phyloP scores from a whole-genome alignment of 2,329 filamentous ascomycete genomes.

The Exserohilum turcica region DNA sequence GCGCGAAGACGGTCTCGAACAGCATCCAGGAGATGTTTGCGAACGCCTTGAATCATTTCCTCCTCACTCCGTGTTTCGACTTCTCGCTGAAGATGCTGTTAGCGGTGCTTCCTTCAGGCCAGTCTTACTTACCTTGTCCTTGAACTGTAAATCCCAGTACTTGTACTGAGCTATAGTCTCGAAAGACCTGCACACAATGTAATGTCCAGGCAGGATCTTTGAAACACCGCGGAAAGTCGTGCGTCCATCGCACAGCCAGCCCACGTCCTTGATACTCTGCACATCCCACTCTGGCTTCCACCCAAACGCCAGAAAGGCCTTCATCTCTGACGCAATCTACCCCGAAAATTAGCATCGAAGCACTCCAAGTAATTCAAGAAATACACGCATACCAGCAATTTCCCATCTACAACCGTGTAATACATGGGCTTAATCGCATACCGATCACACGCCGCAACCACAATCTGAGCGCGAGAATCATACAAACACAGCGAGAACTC shows the following conservation, averaged over 20 bases:
- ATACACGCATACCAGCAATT: slow-evolving; percentile 44
- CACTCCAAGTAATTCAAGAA: neutral
- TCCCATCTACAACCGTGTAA: slow-evolving; percentile 52
- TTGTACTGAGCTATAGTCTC: slow-evolving; percentile 47
- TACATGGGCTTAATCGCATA: slow-evolving; percentile 64
- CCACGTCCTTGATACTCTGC: slow-evolving; percentile 50
- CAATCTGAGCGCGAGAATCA: slow-evolving; percentile 48
- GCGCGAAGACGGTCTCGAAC: slow-evolving; percentile 60
- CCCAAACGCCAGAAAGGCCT: slow-evolving; percentile 58
- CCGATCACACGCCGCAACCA: slow-evolving; percentile 59
- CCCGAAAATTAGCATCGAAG: neutral
- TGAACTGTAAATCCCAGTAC: slow-evolving; percentile 62
- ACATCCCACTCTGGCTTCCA: slow-evolving; percentile 62
- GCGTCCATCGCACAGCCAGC: slow-evolving; percentile 52
- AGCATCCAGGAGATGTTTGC: slow-evolving; percentile 57
- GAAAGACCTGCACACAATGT: slow-evolving; percentile 36
- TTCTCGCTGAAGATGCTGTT: slow-evolving; percentile 9
- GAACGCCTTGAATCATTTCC: slow-evolving; percentile 58
- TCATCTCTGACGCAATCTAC: slow-evolving; percentile 52
- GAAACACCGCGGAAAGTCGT: slow-evolving; percentile 59
- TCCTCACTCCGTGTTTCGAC: slow-evolving; percentile 54
- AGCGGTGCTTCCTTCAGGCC: neutral
- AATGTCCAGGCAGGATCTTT: slow-evolving; percentile 38
- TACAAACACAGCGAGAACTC: slow-evolving; percentile 62
- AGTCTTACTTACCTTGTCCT: slow-evolving; percentile 53